Conservation (phyloP, 225 moss, liverwort and hornwort genomes). For the Rhytidiadelphus loreus region DNA sequence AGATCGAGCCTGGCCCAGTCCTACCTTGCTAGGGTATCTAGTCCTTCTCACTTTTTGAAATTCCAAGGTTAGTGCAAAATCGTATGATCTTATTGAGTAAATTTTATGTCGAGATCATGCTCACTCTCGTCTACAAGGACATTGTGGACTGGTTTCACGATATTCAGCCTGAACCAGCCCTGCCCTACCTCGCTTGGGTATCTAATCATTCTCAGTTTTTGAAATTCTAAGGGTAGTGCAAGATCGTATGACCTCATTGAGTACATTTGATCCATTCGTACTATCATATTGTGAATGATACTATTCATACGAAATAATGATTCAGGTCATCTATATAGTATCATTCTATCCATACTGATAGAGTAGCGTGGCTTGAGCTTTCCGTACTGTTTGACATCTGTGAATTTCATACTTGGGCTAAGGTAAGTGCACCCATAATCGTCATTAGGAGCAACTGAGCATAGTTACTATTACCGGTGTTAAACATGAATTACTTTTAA, state of each 20-base stretch:
- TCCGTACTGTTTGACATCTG: not conserved
- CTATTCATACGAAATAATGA: not conserved
- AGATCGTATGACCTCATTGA: not conserved
- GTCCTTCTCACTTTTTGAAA: not conserved
- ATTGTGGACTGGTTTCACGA: not conserved
- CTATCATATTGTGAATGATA: not conserved
- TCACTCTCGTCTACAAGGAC: not conserved
- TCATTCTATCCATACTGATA: not conserved
- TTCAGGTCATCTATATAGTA: not conserved
- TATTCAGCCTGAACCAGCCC: not conserved
- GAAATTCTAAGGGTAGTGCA: not conserved
- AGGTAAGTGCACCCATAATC: not conserved
- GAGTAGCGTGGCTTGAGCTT: not conserved
- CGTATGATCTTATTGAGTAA: not conserved
- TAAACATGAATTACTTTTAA: not conserved
- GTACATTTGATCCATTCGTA: not conserved
- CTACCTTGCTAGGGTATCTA: conserved; percentile 23
- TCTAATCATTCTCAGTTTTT: not conserved
- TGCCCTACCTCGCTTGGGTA: not conserved
- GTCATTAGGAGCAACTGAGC: not conserved
- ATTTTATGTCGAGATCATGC: not conserved
- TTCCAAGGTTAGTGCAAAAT: not conserved
- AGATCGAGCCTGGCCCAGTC: conserved; percentile 52
- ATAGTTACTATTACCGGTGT: not conserved
- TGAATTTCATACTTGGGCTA: not conserved